Base-by-base conservation (phyloP, 176 grass and related monocot genomes). In the Carex scoparia region DNA sequence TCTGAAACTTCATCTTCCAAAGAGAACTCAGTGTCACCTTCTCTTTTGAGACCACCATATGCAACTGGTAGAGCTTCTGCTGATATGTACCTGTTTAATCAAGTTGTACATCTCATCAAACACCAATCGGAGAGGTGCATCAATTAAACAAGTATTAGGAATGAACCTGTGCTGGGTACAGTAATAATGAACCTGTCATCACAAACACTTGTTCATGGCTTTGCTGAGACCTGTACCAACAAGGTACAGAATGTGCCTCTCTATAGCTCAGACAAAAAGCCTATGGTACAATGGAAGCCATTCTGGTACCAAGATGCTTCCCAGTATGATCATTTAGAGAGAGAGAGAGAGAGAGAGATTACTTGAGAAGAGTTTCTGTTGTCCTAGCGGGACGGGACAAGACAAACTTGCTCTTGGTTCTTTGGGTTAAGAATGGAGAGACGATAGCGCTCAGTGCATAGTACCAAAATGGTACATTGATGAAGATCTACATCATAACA, bases 381-480 rank as follows among this genome's bases (percentile, higher is more conserved):
- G 94, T 94, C 84, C 87, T 98, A 33, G 93, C 66, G 0, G 96
- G 89, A 30, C 96, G 91, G 33, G 93, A 91, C 15, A 95, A 78
- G 54, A 98, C 90, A 54, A 98, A 90, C 81, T 95, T 98, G 93
- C 93, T 98, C 88, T 94, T 98, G 65, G 96, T 98, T 85, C 96
- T 85, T 85, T 98, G 93, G 28, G 96, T 95, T 78, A 98, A 79
- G 91, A 98, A 98, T 30, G 96, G 96, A 79, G 91, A 94, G 46
- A 98, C 67, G 30, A 98, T 61, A 81, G 96, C 67, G 67, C 90
- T 95, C 87, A 95, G 91, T 14, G 96, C 96, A 68, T 94, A 92
- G 86, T 98, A 98, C 90, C 93, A 98, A 80, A 98, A 98, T 1
- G 96, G 96, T 69, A 95, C 96, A 32, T 98, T 98, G 89, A 98